Evolutionary conservation across 345 rosid species (phyloP), one percentile per base, ranked within the genome.

Genomic region (Citrus mangshanensis): DNA sequence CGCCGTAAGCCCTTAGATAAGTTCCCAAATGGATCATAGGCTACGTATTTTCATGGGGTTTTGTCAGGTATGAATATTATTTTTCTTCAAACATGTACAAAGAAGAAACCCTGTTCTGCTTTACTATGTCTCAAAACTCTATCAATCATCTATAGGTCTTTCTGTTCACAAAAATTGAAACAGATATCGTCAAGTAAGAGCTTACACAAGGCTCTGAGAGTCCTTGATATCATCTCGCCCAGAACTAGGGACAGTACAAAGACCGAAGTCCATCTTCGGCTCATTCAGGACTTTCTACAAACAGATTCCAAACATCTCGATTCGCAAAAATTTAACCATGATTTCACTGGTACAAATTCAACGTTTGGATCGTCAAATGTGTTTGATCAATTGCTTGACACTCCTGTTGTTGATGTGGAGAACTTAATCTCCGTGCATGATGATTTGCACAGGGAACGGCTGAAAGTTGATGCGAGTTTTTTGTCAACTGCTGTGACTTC

Each of bases 401-500:
- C 79, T 34, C 35, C 67, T 65, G 28, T 24, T 75, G 34, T 37
- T 73, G 27, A 30, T 42, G 74, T 82, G n/a, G 76, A 87, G 37
- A 67, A 65, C 27, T 64, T 80, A 24, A 64, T 63, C 59, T 27
- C 27, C 9, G 12, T 62, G 75, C 35, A 28, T 68, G 38, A 51
- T 51, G 78, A 70, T 59, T 65, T 68, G 28, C 72, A 16, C 37
- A 60, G 76, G 22, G n/a, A 60, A 63, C 75, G 75, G 59, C 67
- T 62, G 78, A 74, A 64, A 62, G 80, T 81, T 21, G 88, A 83
- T 70, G 91, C 89, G 7, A 77, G 82, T 61, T 79, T 80, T 76
- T 81, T 95, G 70, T 93, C 95, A 14, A 89, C 77, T 61, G 90
- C 88, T 32, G 77, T 93, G 77, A 93, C 90, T 56, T 89, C 80